Conservation (phyloP, 225 moss, liverwort and hornwort species). For the Pseudisothecium myosuroides region DNA sequence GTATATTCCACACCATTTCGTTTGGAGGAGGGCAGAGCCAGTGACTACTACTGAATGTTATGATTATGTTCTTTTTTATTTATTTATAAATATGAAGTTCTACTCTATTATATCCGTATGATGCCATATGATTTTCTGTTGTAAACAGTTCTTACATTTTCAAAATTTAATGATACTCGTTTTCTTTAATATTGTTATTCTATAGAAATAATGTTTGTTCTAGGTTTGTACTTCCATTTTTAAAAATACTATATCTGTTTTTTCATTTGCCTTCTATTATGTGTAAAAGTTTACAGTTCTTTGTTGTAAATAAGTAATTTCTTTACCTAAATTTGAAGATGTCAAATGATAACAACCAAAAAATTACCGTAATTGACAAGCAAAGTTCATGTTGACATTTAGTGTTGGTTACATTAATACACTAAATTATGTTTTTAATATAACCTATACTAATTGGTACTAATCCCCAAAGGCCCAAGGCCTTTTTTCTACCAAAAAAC, state of each 20-base stretch:
- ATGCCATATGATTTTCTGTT: no score
- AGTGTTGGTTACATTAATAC: neutral
- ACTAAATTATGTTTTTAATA: accelerated
- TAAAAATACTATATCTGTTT: neutral
- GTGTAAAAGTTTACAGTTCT: neutral
- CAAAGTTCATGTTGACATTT: neutral
- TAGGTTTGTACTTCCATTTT: neutral
- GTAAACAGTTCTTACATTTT: neutral
- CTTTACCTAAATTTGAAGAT: neutral
- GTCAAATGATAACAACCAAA: neutral
- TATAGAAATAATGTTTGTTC: neutral
- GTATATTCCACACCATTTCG: no score
- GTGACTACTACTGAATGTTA: no score
- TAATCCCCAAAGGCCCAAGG: no score
- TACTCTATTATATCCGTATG: no score
- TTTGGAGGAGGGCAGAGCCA: no score
- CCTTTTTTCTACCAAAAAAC: no score
- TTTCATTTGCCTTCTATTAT: neutral
- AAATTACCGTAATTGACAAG: neutral
- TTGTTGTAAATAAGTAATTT: neutral
- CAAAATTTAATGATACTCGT: no score
- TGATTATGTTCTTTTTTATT: neutral
- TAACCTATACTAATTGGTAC: neutral
- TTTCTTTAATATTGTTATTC: no score
- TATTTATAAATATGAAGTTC: neutral